phyloP scores from a whole-genome alignment of 1,284 basidiomycete species.

The Ceratorhiza oryzae-sativae region DNA sequence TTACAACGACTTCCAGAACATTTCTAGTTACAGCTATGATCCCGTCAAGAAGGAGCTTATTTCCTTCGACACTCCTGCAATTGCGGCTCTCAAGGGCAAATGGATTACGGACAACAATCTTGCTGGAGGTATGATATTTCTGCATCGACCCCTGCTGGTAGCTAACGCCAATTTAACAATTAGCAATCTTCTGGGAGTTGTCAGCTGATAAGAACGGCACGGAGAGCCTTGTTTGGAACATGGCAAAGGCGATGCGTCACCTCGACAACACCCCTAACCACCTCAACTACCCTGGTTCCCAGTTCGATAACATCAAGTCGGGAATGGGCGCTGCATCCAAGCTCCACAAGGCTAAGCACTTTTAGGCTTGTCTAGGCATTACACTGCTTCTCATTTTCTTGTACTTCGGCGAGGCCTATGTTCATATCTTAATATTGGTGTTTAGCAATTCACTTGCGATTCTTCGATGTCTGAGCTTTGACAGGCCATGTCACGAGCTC shows the following conservation, averaged over 20 bases:
- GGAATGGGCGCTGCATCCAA: conserved; percentile 4
- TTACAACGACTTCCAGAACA: conserved; percentile 1
- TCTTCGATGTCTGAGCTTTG: no score
- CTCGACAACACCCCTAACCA: conserved; percentile 76
- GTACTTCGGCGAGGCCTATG: no score
- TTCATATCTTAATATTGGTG: no score
- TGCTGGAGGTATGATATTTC: conserved; percentile 60
- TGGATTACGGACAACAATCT: conserved; percentile 73
- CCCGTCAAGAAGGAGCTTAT: conserved; percentile 66
- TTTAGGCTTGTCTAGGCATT: not conserved
- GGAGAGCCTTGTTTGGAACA: conserved; percentile 65
- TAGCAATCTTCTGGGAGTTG: conserved; percentile 57
- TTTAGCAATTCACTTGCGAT: no score
- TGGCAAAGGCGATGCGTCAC: conserved; percentile 57
- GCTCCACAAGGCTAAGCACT: conserved; percentile 1
- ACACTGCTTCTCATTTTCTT: no score
- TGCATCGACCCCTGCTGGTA: not conserved
- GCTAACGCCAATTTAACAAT: not conserved
- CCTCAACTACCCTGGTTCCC: conserved; percentile 58
- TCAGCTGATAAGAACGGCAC: conserved; percentile 67
- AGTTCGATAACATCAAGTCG: conserved; percentile 52
- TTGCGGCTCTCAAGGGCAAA: conserved; percentile 74
- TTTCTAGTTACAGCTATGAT: conserved; percentile 52
- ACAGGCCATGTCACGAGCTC: no score
- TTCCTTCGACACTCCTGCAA: conserved; percentile 81